Evolutionary conservation across 495 filamentous ascomycete species (phyloP).

Genomic region (Penicillium paradoxum): DNA sequence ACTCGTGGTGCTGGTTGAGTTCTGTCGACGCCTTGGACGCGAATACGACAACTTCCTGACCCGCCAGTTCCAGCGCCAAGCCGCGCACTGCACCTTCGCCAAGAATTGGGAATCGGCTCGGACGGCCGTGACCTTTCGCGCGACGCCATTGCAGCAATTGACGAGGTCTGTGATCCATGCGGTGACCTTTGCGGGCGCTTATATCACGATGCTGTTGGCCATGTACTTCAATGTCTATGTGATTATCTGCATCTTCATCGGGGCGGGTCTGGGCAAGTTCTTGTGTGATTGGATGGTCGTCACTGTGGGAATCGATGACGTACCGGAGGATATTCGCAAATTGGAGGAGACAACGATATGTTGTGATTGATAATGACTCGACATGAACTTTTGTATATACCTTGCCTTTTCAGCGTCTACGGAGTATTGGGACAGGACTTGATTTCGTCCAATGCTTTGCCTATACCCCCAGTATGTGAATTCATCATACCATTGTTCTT

Average conservation of each 20-base stretch:
- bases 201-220: slow-evolving; percentile 60
- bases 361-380: neutral
- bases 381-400: neutral
- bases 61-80: slow-evolving; percentile 35
- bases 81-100: slow-evolving; percentile 14
- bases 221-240: slow-evolving; percentile 61
- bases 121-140: slow-evolving; percentile 35
- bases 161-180: slow-evolving; percentile 55
- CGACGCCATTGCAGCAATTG: slow-evolving; percentile 49
- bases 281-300: slow-evolving; percentile 47
- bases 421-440: neutral
- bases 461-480: neutral
- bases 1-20: slow-evolving; percentile 57
- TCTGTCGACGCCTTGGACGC: slow-evolving; percentile 49
- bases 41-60: slow-evolving; percentile 55
- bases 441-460: too few species aligned
- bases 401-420: neutral
- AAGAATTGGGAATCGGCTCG: slow-evolving; percentile 8
- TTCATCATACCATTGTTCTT: too few species aligned
- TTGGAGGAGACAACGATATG: slow-evolving; percentile 10
- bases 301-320: slow-evolving; percentile 5
- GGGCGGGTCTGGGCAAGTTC: slow-evolving; percentile 52
- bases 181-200: slow-evolving; percentile 58
- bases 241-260: slow-evolving; percentile 57
- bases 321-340: slow-evolving; percentile 1